phyloP scores from a whole-genome alignment of 495 filamentous ascomycete species.

The Pyrenula massariospora region DNA sequence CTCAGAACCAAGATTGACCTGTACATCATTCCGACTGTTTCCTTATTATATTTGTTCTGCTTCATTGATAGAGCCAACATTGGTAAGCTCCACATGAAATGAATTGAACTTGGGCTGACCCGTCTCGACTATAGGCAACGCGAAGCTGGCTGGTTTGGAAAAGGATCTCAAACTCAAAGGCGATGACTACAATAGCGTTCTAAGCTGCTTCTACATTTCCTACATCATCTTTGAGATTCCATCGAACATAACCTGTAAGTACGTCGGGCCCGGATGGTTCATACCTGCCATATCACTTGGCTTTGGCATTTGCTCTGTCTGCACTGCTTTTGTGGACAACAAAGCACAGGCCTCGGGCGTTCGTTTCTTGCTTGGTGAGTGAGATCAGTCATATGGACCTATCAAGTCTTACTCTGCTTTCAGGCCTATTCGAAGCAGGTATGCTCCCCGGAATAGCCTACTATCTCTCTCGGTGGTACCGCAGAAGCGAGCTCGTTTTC shows the following conservation, averaged over 20 bases:
- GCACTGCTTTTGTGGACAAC: slow-evolving; percentile 34
- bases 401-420: not conserved
- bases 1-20: slow-evolving; percentile 35
- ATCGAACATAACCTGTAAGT: slow-evolving; percentile 49
- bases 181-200: slow-evolving; percentile 53
- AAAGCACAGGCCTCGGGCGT: slow-evolving; percentile 29
- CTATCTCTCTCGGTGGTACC: slow-evolving; percentile 62
- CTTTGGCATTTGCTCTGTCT: slow-evolving; percentile 36
- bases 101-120: slow-evolving; percentile 6
- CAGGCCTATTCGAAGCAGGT: slow-evolving; percentile 48
- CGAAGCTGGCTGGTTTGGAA: slow-evolving; percentile 25
- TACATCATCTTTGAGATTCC: slow-evolving; percentile 76
- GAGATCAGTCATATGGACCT: too few relatives aligned
- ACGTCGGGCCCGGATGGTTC: slow-evolving; percentile 38
- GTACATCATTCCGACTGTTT: slow-evolving; percentile 32
- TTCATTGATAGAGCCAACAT: slow-evolving; percentile 52
- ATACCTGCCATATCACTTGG: slow-evolving; percentile 31
- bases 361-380: slow-evolving; percentile 45
- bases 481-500: slow-evolving; percentile 53
- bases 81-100: slow-evolving; percentile 21
- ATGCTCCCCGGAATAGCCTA: slow-evolving; percentile 66
- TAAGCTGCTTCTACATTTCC: slow-evolving; percentile 59
- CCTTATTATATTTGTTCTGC: slow-evolving; percentile 38
- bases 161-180: slow-evolving; percentile 37
- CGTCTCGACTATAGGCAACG: slow-evolving; percentile 15